A percentile compares a stretch with the other conserved stretches of the same genome.
Conservation (phyloP, 2,329 filamentous ascomycete genomes). For the Bertia moriformis region DNA sequence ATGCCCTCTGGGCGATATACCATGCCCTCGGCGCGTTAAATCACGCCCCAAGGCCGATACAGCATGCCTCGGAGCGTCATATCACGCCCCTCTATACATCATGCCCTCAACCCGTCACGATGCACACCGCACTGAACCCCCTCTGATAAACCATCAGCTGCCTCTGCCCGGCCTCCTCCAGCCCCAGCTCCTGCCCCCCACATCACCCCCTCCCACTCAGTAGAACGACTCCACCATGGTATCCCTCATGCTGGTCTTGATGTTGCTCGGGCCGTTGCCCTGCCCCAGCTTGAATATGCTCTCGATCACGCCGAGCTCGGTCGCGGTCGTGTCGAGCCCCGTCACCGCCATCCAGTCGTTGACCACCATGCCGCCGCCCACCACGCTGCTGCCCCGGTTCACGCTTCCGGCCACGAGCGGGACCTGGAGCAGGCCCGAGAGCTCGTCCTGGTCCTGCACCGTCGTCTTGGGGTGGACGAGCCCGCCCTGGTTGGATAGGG, state of each 20-base stretch:
- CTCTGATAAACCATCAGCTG: no score
- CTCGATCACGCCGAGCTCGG: slow-evolving; percentile 90
- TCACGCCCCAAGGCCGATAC: no score
- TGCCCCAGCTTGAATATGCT: slow-evolving; percentile 90
- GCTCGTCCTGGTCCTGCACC: slow-evolving; percentile 95
- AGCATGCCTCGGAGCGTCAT: no score
- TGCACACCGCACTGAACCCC: no score
- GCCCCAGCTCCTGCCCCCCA: no score
- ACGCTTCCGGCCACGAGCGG: slow-evolving; percentile 88
- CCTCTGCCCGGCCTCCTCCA: no score
- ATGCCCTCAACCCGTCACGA: no score
- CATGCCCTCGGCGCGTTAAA: no score
- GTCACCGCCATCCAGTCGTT: slow-evolving; percentile 97
- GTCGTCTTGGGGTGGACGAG: slow-evolving; percentile 94
- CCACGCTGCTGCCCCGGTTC: slow-evolving; percentile 82
- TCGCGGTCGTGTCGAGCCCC: slow-evolving; percentile 84
- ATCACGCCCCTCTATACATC: no score
- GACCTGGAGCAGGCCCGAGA: slow-evolving; percentile 83
- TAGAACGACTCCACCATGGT: slow-evolving; percentile 99
- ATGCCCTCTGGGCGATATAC: no score
- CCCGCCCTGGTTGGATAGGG: slow-evolving; percentile 85
- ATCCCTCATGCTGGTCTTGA: slow-evolving; percentile 81
- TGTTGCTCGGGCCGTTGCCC: slow-evolving; percentile 62
- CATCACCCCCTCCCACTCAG: slow-evolving; percentile 39
- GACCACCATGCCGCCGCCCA: slow-evolving; percentile 93